Conservation (phyloP, 306 rosid genomes). For the Prunus salicina region DNA sequence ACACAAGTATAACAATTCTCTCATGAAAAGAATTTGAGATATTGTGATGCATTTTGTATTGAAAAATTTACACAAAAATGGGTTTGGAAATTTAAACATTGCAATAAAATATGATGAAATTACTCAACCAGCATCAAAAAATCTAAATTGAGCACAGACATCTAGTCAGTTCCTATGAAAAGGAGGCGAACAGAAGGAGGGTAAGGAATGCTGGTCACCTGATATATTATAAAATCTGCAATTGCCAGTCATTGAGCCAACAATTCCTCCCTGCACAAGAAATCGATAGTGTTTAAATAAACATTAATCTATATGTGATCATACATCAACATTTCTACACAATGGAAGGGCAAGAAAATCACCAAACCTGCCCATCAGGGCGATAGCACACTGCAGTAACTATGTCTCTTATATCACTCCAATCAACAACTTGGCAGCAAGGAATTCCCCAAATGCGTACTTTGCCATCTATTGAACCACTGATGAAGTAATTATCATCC, state of each 20-base stretch:
- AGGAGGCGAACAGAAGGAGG: conserved; percentile 14
- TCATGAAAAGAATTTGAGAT: too few relatives aligned
- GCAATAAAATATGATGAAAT: background rate
- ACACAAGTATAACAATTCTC: too few relatives aligned
- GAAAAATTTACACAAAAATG: too few relatives aligned
- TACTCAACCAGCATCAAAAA: background rate
- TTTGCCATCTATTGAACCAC: conserved; percentile 97
- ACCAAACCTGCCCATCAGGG: conserved; percentile 87
- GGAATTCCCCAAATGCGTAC: conserved; percentile 88
- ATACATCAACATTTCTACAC: conserved; percentile 8
- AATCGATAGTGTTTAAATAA: conserved; percentile 25
- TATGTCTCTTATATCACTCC: conserved; percentile 72
- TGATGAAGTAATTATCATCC: conserved; percentile 88
- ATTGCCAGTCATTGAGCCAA: conserved; percentile 77
- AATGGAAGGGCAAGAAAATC: conserved; percentile 23
- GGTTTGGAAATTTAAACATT: background rate
- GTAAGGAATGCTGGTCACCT: conserved; percentile 43
- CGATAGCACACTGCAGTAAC: conserved; percentile 87
- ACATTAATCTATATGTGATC: conserved; percentile 6
- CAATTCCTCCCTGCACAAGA: conserved; percentile 68
- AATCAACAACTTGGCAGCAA: conserved; percentile 81
- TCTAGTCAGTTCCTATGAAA: conserved; percentile 1
- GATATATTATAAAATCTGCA: conserved; percentile 71
- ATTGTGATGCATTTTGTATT: too few relatives aligned
- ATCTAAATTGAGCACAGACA: background rate